phyloP scores from a whole-genome alignment of 805 yeast species.

The Myxozyma neglecta region DNA sequence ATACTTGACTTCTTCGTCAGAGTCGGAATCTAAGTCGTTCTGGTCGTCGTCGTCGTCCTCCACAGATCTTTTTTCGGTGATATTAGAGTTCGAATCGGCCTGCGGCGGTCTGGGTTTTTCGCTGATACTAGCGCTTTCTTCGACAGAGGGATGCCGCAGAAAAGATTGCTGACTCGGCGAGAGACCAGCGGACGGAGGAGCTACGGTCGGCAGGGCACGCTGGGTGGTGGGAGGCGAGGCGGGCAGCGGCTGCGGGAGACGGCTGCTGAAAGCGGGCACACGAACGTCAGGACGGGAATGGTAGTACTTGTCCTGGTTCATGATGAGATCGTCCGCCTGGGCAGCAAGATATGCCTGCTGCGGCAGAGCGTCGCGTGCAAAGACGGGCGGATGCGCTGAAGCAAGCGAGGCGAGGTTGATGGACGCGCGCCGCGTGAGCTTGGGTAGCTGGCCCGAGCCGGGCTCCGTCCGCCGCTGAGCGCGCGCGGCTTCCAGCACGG shows the following conservation, averaged over 20 bases:
- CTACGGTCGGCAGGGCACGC: background rate
- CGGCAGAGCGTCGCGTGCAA: background rate
- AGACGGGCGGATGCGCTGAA: conserved; percentile 14
- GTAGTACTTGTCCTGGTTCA: conserved; percentile 14
- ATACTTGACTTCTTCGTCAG: conserved; percentile 14
- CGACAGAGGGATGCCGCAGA: too few relatives aligned
- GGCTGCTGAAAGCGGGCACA: background rate
- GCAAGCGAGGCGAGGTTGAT: conserved; percentile 16
- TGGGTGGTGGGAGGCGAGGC: background rate
- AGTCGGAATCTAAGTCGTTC: background rate
- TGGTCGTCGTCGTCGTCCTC: background rate
- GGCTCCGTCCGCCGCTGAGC: background rate
- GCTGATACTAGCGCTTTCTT: too few relatives aligned
- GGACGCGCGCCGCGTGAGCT: conserved; percentile 19
- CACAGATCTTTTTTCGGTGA: background rate
- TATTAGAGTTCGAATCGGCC: background rate
- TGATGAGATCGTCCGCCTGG: conserved; percentile 22
- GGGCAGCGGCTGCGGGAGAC: background rate
- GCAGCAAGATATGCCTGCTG: conserved; percentile 5
- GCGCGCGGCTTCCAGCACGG: conserved; percentile 12
- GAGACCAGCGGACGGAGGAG: background rate
- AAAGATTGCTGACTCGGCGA: background rate
- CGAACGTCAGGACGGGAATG: conserved; percentile 7
- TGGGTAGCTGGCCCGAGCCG: background rate
- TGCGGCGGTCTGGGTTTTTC: too few relatives aligned